Base-by-base conservation (phyloP, 2,329 filamentous ascomycete species). In the Xylariales sp. region DNA sequence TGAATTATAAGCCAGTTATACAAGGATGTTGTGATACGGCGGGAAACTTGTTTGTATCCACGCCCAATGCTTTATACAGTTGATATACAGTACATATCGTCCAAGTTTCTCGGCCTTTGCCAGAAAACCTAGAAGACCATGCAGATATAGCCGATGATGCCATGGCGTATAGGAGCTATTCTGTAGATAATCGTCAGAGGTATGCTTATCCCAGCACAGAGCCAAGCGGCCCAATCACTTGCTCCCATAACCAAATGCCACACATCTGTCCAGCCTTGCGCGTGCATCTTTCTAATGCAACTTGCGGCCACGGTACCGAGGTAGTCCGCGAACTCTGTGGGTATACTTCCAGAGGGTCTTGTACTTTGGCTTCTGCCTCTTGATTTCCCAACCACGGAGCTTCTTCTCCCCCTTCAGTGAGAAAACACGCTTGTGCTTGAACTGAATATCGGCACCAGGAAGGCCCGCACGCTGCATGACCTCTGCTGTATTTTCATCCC, bases 401-500 rank as follows among this genome's bases (percentile, higher is more conserved):
- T 76, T 78, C 65, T 73, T 70, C 30, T 75, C 74, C 29, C 66
- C 66, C 69, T 83, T 82, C 52, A 82, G 64, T 51, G 76, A 76
- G 67, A 85, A 76, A 43, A 91, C 75, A 55, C 81, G 86, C 67
- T 84, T 84, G 56, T 81, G 79, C 69, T 86, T 87, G 63, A 95
- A 87, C 67, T 96, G 88, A 46, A 96, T 60, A 54, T 94, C 83
- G 41, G 81, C 81, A 33, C 88, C 88, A 19, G 79, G 74, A 45
- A 94, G 72, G 43, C 78, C 80, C 50, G 85, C 77, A 52, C 86
- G 77, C 56, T 80, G 71, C 91, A 98, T 96, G 46, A 98, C 88
- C 35, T 70, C 81, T n/a, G 78, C 81, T 37, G 87, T 98, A 52
- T 77, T 79, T 42, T 93, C 86, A 61, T 98, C 93, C 88, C 90